Base-by-base conservation (phyloP, 345 rosid species). In the Noccaea caerulescens region DNA sequence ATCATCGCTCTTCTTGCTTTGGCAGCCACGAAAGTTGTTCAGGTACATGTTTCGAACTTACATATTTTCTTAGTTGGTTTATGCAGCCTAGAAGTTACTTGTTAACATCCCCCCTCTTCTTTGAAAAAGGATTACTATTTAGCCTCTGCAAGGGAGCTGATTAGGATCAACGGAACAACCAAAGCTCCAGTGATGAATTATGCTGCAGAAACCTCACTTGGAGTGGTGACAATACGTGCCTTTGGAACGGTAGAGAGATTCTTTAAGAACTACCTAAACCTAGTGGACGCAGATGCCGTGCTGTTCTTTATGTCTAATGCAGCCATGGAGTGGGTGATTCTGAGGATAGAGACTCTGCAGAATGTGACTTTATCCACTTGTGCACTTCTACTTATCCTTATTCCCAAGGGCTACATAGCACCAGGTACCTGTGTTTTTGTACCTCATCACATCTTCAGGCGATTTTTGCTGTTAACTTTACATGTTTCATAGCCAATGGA, bases 171-270 rank as follows among this genome's bases (percentile, higher is more conserved):
- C 5, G 97, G 97, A 68, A 93, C 92, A 10, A 93, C 97, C 25
- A 93, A 93, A 73, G 96, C 98, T 60, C 98, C 98, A 5, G 85
- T 93, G 12, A 87, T 91, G 96, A 93, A 87, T 54, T 86, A 80
- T 69, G 90, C 93, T 55, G 80, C 96, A 1, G 97, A 93, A 84
- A 91, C 98, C 62, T 86, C 96, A 53, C 92, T 81, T 2, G 94
- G 96, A 43, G 90, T 83, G 38, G 80, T 84, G 58, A 91, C 97
- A n/a, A 83, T 93, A 66, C 83, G 97, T 82, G 92, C 96, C 58
- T 93, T 91, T 41, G 82, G 86, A 71, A 78, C 67, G 55, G 82
- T 18, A 25, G 90, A 91, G 27, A 83, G 83, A 68, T 93, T 88
- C 86, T 87, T 76, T 53, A 71, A 63, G 30, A 85, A 80, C 76